phyloP scores from a whole-genome alignment of 2,329 filamentous ascomycete species.

The Tympanopsis confertula region DNA sequence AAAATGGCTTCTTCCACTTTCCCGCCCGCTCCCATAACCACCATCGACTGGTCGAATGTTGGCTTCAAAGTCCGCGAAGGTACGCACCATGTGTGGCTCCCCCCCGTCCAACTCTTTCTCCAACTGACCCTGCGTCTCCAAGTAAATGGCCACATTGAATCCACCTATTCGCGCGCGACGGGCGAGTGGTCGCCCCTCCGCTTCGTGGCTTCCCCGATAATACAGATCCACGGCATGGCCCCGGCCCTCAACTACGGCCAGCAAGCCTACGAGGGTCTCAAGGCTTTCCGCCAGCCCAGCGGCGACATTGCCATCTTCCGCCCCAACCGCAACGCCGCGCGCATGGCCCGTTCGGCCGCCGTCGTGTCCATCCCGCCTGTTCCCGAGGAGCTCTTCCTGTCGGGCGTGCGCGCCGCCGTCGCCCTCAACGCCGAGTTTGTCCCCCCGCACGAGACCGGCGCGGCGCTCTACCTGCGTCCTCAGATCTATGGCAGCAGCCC shows the following conservation, averaged over 20 bases:
- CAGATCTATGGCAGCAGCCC: slow-evolving; percentile 78
- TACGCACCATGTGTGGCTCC: slow-evolving; percentile 22
- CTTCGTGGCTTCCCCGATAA: slow-evolving; percentile 73
- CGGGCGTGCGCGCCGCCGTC: slow-evolving; percentile 70
- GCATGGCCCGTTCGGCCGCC: slow-evolving; percentile 73
- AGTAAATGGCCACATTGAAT: slow-evolving; percentile 94
- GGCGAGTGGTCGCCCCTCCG: slow-evolving; percentile 66
- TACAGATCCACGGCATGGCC: slow-evolving; percentile 88
- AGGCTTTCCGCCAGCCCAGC: slow-evolving; percentile 74
- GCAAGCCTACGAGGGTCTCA: slow-evolving; percentile 96
- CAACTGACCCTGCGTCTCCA: slow-evolving; percentile 2
- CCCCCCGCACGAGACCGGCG: slow-evolving; percentile 77
- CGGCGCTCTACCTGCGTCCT: slow-evolving; percentile 85
- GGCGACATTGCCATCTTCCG: slow-evolving; percentile 78
- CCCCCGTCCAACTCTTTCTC: background rate
- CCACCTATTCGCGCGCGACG: slow-evolving; percentile 64
- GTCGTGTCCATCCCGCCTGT: slow-evolving; percentile 76
- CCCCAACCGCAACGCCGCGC: slow-evolving; percentile 69
- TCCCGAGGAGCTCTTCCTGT: slow-evolving; percentile 64
- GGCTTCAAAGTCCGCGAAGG: slow-evolving; percentile 89
- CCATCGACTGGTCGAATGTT: slow-evolving; percentile 87
- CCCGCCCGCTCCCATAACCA: slow-evolving; percentile 66
- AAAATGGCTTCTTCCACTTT: slow-evolving; percentile 31
- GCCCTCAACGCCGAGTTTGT: slow-evolving; percentile 82
- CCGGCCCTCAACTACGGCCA: slow-evolving; percentile 94